Base-by-base conservation (phyloP, 129 eudicot genomes). In the Mikania micrantha region DNA sequence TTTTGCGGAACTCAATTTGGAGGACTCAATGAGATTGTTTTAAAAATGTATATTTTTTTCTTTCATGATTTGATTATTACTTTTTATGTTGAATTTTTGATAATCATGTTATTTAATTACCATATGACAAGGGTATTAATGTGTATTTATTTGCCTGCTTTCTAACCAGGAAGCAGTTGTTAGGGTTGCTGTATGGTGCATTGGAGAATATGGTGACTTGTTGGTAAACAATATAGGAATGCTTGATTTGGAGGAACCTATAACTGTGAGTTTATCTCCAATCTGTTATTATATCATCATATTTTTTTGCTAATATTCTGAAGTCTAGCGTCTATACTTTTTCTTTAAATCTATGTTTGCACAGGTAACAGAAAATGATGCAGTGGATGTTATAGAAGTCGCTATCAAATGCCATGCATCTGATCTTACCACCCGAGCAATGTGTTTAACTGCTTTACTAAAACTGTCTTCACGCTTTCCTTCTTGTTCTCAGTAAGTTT, bases 141-240 rank as follows among this genome's bases (percentile, higher is more conserved):
- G 27, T 49, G 60, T 61, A 35, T 11, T 1, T 39, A 7, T 40
- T 50, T 66, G 27, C 27, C 45, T 77, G 29, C 57, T 72, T 76
- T 69, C 24, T 24, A 75, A 59, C 75, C 78, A 94, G 99, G 99
- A 87, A 89, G 84, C 87, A 57, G 90, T 89, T 69, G 86, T 87
- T 67, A 87, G 91, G 77, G 97, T 94, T 64, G 93, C 95, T 5
- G 88, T 94, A 50, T 94, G 97, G 99, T 94, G 99, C 80, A 89
- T 90, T 44, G 99, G 99, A 40, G 99, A 94, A 85, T 94, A 90
- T 50, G 97, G 97, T 78, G 99, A 94, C 38, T 84, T 94, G 88
- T 81, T 94, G 88, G 85, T 94, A 56, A 79, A 84, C 80, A 85
- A 78, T 75, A 76, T 69, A 64, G 95, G 99, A 64, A 63, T 80